Conservation (phyloP, 208 protist species). For the Acanthamoeba lenticulata region DNA sequence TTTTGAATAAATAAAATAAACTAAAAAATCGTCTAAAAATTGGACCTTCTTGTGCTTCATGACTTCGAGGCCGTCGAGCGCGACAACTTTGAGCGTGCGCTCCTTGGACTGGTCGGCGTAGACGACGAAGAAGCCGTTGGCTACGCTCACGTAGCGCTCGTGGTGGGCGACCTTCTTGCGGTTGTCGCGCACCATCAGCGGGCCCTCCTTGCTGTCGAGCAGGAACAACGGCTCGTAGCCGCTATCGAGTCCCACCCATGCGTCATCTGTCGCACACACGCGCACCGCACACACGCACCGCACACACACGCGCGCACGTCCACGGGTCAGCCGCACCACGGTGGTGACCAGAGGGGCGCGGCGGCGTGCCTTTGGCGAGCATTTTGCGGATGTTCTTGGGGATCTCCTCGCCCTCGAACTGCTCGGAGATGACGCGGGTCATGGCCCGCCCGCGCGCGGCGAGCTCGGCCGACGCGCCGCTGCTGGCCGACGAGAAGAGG, state of each 20-base stretch:
- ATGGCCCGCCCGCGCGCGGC: background rate
- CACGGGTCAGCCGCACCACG: background rate
- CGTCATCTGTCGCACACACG: background rate
- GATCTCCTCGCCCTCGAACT: constrained; percentile 11
- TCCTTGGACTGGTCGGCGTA: constrained; percentile 4
- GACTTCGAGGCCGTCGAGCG: background rate
- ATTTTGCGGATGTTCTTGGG: constrained; percentile 11
- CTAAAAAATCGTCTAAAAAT: background rate
- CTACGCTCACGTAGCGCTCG: background rate
- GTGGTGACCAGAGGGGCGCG: background rate
- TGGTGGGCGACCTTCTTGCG: background rate
- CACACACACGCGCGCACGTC: background rate
- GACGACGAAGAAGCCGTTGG: background rate
- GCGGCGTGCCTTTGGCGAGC: background rate
- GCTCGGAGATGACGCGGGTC: background rate
- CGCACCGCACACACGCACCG: background rate
- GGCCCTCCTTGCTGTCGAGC: background rate
- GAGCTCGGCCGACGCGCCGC: background rate
- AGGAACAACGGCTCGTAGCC: background rate
- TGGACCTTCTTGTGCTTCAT: constrained; percentile 12
- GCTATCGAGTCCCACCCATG: background rate
- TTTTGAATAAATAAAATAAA: background rate
- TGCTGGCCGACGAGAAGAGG: background rate
- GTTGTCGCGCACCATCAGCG: background rate
- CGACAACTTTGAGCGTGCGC: background rate